Percentiles rank a stretch among this genome's conserved stretches.
Evolutionary conservation across 2,329 filamentous ascomycete genomes (phyloP).

Genomic region (Harringtonia lauricola): DNA sequence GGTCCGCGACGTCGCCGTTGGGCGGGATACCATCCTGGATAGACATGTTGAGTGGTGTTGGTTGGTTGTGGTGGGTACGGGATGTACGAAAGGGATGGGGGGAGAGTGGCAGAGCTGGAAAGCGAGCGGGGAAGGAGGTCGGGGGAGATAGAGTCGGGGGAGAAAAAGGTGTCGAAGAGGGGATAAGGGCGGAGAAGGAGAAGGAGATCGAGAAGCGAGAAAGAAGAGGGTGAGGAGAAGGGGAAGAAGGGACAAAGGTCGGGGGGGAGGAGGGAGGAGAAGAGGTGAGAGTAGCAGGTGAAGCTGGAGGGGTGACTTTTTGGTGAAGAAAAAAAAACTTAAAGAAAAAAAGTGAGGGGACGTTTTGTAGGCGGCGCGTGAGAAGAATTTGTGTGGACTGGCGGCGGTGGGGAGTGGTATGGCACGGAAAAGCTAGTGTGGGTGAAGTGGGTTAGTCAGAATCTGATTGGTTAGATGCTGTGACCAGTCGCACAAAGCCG

Average conservation of each 20-base stretch:
- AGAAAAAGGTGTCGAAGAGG: conserved; percentile 11
- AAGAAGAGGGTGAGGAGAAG: conserved; percentile 10
- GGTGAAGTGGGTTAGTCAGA: background rate
- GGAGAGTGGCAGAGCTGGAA: background rate
- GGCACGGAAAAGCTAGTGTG: conserved; percentile 1
- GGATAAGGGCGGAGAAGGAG: background rate
- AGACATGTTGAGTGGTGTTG: conserved; percentile 39
- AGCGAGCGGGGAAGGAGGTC: conserved; percentile 5
- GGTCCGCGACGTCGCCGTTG: conserved; percentile 50
- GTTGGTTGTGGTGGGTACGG: background rate
- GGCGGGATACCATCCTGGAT: conserved; percentile 44
- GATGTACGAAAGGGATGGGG: background rate
- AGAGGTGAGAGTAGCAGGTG: background rate
- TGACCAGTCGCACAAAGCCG: background rate
- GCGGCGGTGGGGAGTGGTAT: conserved; percentile 2
- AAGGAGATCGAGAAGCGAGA: conserved; percentile 11
- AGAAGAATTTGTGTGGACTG: conserved; percentile 6
- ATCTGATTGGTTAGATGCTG: background rate
- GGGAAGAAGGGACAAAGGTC: conserved; percentile 1
- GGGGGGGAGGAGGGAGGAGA: background rate
- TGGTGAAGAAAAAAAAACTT: background rate
- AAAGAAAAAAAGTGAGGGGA: conserved; percentile 2
- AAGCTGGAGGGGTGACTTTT: background rate
- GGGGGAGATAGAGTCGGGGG: conserved; percentile 6
- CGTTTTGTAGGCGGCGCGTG: conserved; percentile 3